These are phyloP conservation scores for Rubia yunnanensis DNA, from an alignment of 257 asterid species.

Conservation along the genomic window DNA sequence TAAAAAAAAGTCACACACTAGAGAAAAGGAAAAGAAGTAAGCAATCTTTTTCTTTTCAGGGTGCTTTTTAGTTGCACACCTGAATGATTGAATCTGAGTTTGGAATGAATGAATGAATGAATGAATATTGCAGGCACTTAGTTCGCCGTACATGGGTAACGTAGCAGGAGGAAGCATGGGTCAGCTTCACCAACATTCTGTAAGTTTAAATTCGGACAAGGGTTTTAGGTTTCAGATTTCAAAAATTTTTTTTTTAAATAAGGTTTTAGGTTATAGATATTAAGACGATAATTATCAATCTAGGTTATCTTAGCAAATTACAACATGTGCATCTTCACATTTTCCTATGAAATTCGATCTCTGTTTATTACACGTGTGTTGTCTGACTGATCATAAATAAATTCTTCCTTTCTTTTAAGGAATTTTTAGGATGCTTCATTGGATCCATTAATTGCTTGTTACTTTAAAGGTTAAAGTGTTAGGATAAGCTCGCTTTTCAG, in stretches of 20 bases:
- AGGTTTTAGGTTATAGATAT: background rate
- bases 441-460: conserved; percentile 40
- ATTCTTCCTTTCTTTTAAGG: conserved; percentile 9
- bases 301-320: background rate
- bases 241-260: no score
- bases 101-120: background rate
- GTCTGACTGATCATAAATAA: conserved; percentile 12
- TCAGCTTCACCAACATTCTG: conserved; percentile 54
- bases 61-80: conserved; percentile 3
- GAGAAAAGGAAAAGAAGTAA: background rate
- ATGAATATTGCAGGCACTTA: conserved; percentile 27
- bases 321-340: conserved; percentile 32
- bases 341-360: conserved; percentile 30
- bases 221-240: background rate
- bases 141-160: conserved; percentile 35
- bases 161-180: conserved; percentile 31
- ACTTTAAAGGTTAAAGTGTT: background rate
- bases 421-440: conserved; percentile 39
- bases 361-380: conserved; percentile 14
- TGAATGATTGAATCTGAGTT: conserved; percentile 3
- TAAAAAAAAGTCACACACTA: background rate
- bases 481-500: background rate
- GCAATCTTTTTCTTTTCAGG: conserved; percentile 3
- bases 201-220: conserved; percentile 21
- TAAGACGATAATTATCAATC: no score